Evolutionary conservation across 2,329 filamentous ascomycete species (phyloP), one percentile per base, ranked within the genome.

Genomic region (Nemania sp.): DNA sequence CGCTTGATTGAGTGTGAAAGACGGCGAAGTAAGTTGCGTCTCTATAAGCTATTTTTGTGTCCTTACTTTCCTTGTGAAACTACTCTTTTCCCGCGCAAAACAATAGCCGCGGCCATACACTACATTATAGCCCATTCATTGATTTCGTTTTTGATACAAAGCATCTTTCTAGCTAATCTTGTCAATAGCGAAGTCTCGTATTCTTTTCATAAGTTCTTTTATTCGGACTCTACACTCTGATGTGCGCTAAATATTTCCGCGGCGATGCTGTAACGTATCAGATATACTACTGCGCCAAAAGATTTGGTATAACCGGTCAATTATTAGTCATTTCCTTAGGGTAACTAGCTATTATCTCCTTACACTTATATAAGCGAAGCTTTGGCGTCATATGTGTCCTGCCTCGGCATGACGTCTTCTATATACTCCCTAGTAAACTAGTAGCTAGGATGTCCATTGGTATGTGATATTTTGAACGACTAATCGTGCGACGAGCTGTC

Each of bases 221-320:
- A n/a, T n/a, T n/a, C 49, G 3, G 71, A 62, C 24, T 70, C 55
- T 20, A 32, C 52, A 43, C 27, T 64, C 22, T 22, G 43, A 24
- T 15, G 24, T 13, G 18, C 69, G 66, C 63, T 68, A n/a, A n/a
- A n/a, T n/a, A 63, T 5, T 65, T 60, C 66, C 56, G 60, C 27
- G 38, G n/a, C 13, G 32, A 35, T 35, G 11, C 11, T 35, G 32
- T 35, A n/a, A n/a, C n/a, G n/a, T n/a, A n/a, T n/a, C n/a, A n/a
- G n/a, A n/a, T n/a, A n/a, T n/a, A n/a, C n/a, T n/a, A n/a, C n/a
- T n/a, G n/a, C n/a, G n/a, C n/a, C n/a, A n/a, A n/a, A n/a, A n/a
- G n/a, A n/a, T n/a, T n/a, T n/a, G n/a, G n/a, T n/a, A n/a, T n/a
- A n/a, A n/a, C n/a, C n/a, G n/a, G n/a, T n/a, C n/a, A n/a, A n/a